Base-by-base conservation (phyloP, 2,329 filamentous ascomycete species). In the Scortechinia acanthostroma region DNA sequence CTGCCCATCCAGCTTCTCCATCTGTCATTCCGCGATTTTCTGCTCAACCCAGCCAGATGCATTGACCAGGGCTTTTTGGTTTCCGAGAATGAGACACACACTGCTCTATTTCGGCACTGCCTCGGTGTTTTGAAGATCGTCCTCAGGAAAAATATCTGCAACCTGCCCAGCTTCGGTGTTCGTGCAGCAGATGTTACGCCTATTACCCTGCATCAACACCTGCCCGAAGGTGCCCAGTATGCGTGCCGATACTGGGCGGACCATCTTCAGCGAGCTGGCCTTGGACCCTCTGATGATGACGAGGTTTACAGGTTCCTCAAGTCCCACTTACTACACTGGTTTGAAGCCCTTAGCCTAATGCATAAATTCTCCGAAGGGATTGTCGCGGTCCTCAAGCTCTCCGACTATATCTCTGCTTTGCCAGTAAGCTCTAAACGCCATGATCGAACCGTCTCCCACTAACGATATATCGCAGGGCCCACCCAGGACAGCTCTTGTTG, bases 101-200 rank as follows among this genome's bases (percentile, higher is more conserved):
- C 6, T 10, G 20, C 6, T 6, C 6, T 40, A 19, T 13, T 17
- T 17, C 6, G 6, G 17, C 10, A 40, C 6, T 40, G 35, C 35
- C 35, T 40, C 6, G 13, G 59, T 50, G 51, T 64, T 17, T 55
- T 59, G 52, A 56, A 53, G 37, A 17, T 13, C 14, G 47, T 50
- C 33, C 51, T 62, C 14, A 54, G 47, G 17, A 48, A 52, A 43
- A 45, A 62, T 43, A 59, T 62, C 6, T 62, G 55, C 52, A 22
- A 47, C 22, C 40, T 55, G 17, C 13, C 48, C 13, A 17, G 23
- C 2, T 49, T 47, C 21, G 49, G 50, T 19, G 47, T 16, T 14
- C 35, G 42, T 20, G 6, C 13, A 40, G 17, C 17, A 19, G 35
- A 40, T 19, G 43, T 54, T 4, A 16, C 44, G 0, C 28, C 14